A percentile compares a stretch with the other conserved stretches of the same genome.
Conservation (phyloP, 164 flowering plant species). For the Sedum album region DNA sequence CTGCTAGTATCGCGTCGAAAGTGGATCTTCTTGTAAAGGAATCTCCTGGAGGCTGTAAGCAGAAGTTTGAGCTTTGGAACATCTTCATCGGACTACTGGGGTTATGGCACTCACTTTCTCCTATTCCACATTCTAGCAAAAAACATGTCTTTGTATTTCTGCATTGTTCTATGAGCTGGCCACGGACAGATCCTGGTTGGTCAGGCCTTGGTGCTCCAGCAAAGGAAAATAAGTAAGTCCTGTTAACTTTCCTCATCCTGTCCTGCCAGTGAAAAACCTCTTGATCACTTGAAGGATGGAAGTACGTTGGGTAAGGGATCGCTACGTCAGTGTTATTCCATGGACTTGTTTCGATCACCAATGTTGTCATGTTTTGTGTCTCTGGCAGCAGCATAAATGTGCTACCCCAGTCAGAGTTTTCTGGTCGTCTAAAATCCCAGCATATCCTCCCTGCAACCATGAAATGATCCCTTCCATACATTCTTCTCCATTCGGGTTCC, state of each 20-base stretch:
- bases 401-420: constrained; percentile 56
- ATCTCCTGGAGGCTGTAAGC: constrained; percentile 73
- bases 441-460: constrained; percentile 56
- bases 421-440: constrained; percentile 56
- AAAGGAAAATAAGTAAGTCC: constrained; percentile 40
- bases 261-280: constrained; percentile 51
- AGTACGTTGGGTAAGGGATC: constrained; percentile 73
- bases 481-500: constrained; percentile 48
- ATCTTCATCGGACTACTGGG: constrained; percentile 43
- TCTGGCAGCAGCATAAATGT: constrained; percentile 44
- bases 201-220: constrained; percentile 55
- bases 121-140: constrained; percentile 35
- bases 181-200: constrained; percentile 26
- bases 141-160: constrained; percentile 23
- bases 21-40: constrained; percentile 54
- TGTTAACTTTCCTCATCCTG: constrained; percentile 33
- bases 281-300: constrained; percentile 55
- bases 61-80: constrained; percentile 51
- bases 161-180: constrained; percentile 49
- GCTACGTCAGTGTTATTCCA: constrained; percentile 46
- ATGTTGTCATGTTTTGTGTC: constrained; percentile 40
- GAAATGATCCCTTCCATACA: constrained; percentile 67
- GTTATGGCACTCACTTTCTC: constrained; percentile 29
- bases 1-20: constrained; percentile 64
- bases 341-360: constrained; percentile 52